Evolutionary conservation across 1,284 basidiomycete species (phyloP), one percentile per base, ranked within the genome.

Genomic region (Trichosporon ovoides): DNA sequence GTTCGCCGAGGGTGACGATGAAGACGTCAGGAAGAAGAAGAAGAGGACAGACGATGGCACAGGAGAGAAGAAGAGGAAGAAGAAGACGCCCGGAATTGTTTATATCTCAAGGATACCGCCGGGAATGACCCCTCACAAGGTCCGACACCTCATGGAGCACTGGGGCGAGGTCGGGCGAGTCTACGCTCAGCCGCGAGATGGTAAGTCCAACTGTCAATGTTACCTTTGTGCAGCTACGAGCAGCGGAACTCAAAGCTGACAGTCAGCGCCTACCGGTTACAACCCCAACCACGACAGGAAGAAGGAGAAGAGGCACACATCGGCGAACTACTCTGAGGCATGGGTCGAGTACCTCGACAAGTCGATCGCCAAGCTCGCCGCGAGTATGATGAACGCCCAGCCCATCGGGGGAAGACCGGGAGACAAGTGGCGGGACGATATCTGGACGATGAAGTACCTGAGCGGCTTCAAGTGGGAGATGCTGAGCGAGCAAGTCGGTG

Each of bases 381-480:
- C 96, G 7, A 89, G 85, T 58, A 91, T 98, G 89, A 81, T 99
- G 63, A 99, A 98, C 71, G 96, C 95, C 1, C 87, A 94, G 70
- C 85, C 91, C 0, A 95, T 99, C 63, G 96, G 92, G 7, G 91
- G 92, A 2, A 94, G 93, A 80, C 94, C 94, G 75, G 89, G 91
- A 9, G 78, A 79, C 5, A 83, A 90, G 59, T 98, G 91, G 90
- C 82, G 91, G 70, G 93, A 98, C 71, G 94, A 98, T 65, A 86
- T 99, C 7, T 98, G 96, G 96, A 98, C 96, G 46, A 96, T 98
- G 92, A 95, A 95, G 75, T 99, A 98, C 73, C 81, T 99, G 53
- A 92, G 92, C 7, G 89, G 87, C 64, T 99, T 98, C 82, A 98
- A 96, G 75, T 98, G 96, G 96, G 87, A 88, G 75, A 97, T 97